Conservation (phyloP, 139 green algal genomes). For the Ostreobium quekettii region DNA sequence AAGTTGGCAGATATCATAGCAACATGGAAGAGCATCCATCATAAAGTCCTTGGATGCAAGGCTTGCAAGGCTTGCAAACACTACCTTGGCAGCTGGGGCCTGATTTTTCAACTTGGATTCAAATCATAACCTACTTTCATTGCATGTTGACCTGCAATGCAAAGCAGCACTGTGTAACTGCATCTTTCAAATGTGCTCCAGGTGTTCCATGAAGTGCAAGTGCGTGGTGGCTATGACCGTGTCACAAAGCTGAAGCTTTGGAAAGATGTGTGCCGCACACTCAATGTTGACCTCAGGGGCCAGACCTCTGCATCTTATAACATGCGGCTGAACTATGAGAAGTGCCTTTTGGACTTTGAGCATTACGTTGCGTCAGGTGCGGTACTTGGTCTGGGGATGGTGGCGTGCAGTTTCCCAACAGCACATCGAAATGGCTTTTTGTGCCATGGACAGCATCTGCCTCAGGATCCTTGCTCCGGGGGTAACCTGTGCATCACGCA, state of each 20-base stretch:
- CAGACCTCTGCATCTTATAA: slow-evolving; percentile 58
- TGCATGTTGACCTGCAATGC: too few relatives aligned
- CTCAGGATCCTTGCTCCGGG: too few relatives aligned
- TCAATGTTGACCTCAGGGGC: slow-evolving; percentile 45
- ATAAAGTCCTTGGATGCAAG: too few relatives aligned
- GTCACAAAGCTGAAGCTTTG: slow-evolving; percentile 55
- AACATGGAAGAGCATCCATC: too few relatives aligned
- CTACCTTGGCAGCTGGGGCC: too few relatives aligned
- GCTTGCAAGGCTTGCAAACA: too few relatives aligned
- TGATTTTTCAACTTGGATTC: too few relatives aligned
- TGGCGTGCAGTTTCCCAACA: background rate
- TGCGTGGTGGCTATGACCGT: slow-evolving; percentile 57
- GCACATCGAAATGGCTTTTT: background rate
- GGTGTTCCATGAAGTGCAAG: slow-evolving; percentile 63
- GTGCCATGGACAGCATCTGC: background rate
- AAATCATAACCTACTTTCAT: too few relatives aligned
- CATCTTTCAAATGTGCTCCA: too few relatives aligned
- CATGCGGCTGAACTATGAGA: slow-evolving; percentile 71
- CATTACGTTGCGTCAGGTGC: slow-evolving; percentile 48
- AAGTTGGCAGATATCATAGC: too few relatives aligned
- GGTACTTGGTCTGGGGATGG: background rate
- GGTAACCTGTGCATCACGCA: too few relatives aligned
- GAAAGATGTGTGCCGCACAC: slow-evolving; percentile 56
- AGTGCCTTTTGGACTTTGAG: slow-evolving; percentile 72
- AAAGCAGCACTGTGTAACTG: too few relatives aligned